Conservation (phyloP, 225 moss, liverwort and hornwort genomes). For the Rhytidiadelphus loreus region DNA sequence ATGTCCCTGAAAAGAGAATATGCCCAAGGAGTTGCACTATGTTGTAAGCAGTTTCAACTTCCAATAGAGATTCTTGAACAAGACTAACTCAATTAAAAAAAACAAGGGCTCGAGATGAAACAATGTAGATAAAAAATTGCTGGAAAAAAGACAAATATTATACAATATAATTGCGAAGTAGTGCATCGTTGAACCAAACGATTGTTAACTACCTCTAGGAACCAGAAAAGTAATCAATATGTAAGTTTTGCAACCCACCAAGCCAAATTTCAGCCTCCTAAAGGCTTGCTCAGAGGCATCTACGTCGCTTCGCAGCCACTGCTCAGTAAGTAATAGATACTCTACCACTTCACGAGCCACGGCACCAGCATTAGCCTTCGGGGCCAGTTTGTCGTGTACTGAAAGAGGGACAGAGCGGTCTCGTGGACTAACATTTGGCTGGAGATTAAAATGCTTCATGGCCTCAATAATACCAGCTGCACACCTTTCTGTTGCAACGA, state of each 20-base stretch:
- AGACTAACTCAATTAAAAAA: background rate
- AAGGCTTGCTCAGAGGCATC: constrained; percentile 37
- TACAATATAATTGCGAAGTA: background rate
- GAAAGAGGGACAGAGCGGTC: constrained; percentile 19
- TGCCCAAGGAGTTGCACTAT: background rate
- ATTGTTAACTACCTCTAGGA: background rate
- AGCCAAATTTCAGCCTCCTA: constrained; percentile 35
- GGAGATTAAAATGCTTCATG: constrained; percentile 47
- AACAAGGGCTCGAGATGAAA: background rate
- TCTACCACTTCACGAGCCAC: constrained; percentile 50
- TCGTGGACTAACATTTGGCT: constrained; percentile 26
- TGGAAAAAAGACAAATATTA: background rate
- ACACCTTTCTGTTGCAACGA: constrained; percentile 42
- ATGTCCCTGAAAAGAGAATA: background rate
- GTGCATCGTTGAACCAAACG: background rate
- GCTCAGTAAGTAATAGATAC: constrained; percentile 29
- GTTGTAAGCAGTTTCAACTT: background rate
- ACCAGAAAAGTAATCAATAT: background rate
- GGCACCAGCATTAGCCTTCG: constrained; percentile 16
- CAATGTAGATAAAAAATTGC: background rate
- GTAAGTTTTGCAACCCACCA: constrained; percentile 14
- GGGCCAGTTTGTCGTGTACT: constrained; percentile 19
- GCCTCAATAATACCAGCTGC: constrained; percentile 54
- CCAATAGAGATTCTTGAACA: background rate
- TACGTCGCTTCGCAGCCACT: constrained; percentile 50